Conservation (phyloP, 805 yeast species). For the Lachancea sp. region DNA sequence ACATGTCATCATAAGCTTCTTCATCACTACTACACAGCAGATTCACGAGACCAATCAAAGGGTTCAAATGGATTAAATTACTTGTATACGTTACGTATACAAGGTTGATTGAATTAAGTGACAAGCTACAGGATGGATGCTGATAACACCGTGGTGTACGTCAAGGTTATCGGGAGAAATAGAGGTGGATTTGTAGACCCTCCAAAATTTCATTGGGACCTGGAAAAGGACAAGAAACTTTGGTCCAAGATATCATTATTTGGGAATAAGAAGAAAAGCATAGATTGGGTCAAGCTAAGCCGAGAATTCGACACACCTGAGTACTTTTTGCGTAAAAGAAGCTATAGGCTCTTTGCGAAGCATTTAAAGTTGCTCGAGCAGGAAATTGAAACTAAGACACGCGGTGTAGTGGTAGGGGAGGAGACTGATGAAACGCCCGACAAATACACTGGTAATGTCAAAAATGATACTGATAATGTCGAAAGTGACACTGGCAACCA, state of each 20-base stretch:
- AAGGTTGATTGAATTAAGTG: too few species aligned
- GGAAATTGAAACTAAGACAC: slow-evolving; percentile 19
- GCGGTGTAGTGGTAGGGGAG: not conserved
- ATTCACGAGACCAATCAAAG: too few species aligned
- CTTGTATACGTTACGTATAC: too few species aligned
- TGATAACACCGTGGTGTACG: slow-evolving; percentile 35
- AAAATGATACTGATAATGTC: slow-evolving; percentile 6
- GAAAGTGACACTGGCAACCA: not conserved
- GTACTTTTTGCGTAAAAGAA: slow-evolving; percentile 25
- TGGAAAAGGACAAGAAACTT: slow-evolving; percentile 29
- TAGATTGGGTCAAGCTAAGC: slow-evolving; percentile 32
- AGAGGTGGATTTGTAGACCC: slow-evolving; percentile 39
- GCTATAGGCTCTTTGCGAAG: slow-evolving; percentile 25
- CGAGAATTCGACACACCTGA: slow-evolving; percentile 33
- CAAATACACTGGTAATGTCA: not conserved
- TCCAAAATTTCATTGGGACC: slow-evolving; percentile 29
- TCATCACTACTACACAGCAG: too few species aligned
- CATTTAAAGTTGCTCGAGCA: slow-evolving; percentile 25
- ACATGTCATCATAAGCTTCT: too few species aligned
- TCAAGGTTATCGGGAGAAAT: slow-evolving; percentile 39
- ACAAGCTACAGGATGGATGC: too few species aligned
- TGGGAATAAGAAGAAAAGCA: slow-evolving; percentile 18
- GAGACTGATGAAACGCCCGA: not conserved
- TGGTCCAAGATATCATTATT: slow-evolving; percentile 27
- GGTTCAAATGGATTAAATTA: too few species aligned